Conservation (phyloP, 2,329 filamentous ascomycete genomes). For the Plenodomus biglobosus region DNA sequence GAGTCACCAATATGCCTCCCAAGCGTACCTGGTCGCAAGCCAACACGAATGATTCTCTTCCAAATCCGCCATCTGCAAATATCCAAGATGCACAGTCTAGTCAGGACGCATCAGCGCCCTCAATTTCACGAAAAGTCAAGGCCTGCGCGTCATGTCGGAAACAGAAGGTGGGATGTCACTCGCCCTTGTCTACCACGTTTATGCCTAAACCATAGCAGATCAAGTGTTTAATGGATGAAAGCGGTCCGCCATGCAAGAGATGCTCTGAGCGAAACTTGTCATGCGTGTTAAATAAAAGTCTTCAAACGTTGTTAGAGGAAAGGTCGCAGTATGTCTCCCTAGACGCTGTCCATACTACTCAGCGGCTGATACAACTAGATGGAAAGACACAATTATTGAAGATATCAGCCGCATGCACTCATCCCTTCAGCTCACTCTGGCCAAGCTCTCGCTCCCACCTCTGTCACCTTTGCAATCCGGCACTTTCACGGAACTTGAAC, state of each 20-base stretch:
- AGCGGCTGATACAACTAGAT: conserved; percentile 11
- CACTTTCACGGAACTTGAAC: conserved; percentile 11
- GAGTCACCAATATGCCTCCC: conserved; percentile 16
- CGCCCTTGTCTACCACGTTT: conserved; percentile 1
- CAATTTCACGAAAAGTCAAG: conserved; percentile 39
- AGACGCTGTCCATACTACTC: neutral
- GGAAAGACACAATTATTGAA: conserved; percentile 26
- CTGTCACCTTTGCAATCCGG: conserved; percentile 40
- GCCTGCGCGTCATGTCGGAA: conserved; percentile 58
- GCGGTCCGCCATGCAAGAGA: conserved; percentile 53
- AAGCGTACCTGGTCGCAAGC: conserved; percentile 30
- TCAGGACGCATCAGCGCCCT: conserved; percentile 13
- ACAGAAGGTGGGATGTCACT: conserved; percentile 45
- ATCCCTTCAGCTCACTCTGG: conserved; percentile 47
- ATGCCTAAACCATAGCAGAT: conserved; percentile 33
- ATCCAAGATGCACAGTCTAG: conserved; percentile 11
- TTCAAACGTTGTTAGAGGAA: conserved; percentile 54
- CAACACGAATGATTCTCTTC: conserved; percentile 14
- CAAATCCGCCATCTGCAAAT: conserved; percentile 13
- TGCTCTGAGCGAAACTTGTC: conserved; percentile 54
- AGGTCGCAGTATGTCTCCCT: conserved; percentile 26
- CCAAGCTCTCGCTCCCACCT: conserved; percentile 43
- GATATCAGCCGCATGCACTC: conserved; percentile 38
- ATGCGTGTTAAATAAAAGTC: conserved; percentile 56
- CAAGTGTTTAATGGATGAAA: conserved; percentile 56